phyloP scores from a whole-genome alignment of 2,329 filamentous ascomycete species.

The Cercospora zeae-maydis region DNA sequence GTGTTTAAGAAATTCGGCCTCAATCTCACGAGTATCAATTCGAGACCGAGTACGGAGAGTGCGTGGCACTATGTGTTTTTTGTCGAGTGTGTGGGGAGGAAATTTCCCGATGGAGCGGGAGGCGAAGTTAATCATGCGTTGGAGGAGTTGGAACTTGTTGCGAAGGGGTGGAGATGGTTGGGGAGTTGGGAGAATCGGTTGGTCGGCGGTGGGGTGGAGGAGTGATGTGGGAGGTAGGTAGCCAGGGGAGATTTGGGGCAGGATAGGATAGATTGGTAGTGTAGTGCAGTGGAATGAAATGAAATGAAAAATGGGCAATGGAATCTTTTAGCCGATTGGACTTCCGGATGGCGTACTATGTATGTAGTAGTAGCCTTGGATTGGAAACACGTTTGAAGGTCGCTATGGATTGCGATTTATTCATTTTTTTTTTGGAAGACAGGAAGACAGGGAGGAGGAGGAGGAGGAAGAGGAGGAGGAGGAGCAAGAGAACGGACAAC shows the following conservation, averaged over 20 bases:
- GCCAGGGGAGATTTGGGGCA: not conserved
- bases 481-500: no score
- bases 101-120: conserved; percentile 41
- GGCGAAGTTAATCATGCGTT: conserved; percentile 60
- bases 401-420: no score
- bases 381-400: no score
- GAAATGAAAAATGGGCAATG: no score
- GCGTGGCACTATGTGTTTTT: conserved; percentile 95
- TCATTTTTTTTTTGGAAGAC: no score
- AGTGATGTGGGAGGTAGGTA: not conserved
- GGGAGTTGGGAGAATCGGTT: conserved; percentile 35
- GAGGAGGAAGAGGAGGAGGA: no score
- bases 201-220: conserved; percentile 43
- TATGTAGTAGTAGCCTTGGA: no score
- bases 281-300: no score
- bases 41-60: conserved; percentile 67
- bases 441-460: no score
- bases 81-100: conserved; percentile 75
- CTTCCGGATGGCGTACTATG: no score
- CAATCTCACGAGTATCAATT: conserved; percentile 89
- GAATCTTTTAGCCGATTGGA: no score
- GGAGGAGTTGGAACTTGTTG: conserved; percentile 54
- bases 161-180: conserved; percentile 60
- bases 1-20: conserved; percentile 71
- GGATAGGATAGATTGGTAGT: no score